Percentiles rank a stretch among this genome's conserved stretches.
phyloP scores from a whole-genome alignment of 2,329 filamentous ascomycete genomes.

The Colletotrichum viniferum region DNA sequence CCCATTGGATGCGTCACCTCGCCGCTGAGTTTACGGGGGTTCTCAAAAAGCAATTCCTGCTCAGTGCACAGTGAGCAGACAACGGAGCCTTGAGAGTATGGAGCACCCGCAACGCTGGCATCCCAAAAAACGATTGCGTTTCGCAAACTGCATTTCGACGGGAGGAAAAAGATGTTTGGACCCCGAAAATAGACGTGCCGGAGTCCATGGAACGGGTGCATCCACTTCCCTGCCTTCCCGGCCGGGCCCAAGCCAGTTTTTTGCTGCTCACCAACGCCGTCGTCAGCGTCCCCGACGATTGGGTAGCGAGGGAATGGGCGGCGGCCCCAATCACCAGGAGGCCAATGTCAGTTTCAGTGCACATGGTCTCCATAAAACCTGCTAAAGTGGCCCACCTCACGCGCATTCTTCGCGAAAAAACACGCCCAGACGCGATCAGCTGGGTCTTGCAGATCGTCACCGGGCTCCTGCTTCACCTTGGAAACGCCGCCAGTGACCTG shows the following conservation, averaged over 20 bases:
- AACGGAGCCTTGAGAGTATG: background rate
- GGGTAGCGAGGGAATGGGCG: background rate
- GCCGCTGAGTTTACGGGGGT: background rate
- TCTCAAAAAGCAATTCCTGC: background rate
- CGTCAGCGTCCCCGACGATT: background rate
- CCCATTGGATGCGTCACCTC: background rate
- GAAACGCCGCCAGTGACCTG: background rate
- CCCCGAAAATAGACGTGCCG: background rate
- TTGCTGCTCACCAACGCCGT: background rate
- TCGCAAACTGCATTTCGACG: background rate
- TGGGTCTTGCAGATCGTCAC: background rate
- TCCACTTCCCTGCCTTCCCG: background rate
- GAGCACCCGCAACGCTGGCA: background rate
- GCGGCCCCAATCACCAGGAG: constrained; percentile 1
- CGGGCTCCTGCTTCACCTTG: constrained; percentile 3
- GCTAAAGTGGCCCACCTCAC: background rate
- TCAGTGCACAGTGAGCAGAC: background rate
- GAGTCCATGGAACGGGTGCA: background rate
- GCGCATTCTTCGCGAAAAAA: constrained; percentile 19
- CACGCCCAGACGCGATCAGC: constrained; percentile 12
- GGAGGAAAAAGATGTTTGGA: background rate
- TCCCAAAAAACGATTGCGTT: background rate
- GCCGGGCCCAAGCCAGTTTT: background rate
- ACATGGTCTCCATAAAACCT: background rate
- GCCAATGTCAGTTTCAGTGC: constrained; percentile 13